Conservation (phyloP, 140 eudicot genomes). For the Senecio squalidus region DNA sequence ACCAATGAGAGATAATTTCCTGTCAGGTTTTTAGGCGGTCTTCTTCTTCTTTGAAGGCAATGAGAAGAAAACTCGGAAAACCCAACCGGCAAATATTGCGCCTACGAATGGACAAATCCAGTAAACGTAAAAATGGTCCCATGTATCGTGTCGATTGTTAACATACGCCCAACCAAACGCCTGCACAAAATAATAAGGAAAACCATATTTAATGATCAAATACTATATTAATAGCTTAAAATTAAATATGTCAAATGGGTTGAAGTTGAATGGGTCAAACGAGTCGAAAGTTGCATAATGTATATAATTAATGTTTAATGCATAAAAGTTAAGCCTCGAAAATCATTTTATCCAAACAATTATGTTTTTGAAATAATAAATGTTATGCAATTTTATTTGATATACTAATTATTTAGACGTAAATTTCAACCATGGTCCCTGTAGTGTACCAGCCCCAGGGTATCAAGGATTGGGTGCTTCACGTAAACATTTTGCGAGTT, state of each 20-base stretch:
- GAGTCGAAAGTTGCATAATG: neutral
- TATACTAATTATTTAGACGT: neutral
- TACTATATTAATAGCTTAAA: neutral
- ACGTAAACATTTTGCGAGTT: too few relatives aligned
- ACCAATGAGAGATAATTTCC: neutral
- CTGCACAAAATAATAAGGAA: conserved; percentile 20
- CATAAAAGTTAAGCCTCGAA: neutral
- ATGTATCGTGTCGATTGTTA: conserved; percentile 47
- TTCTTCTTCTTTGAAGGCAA: conserved; percentile 47
- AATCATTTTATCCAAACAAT: neutral
- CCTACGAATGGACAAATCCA: conserved; percentile 75
- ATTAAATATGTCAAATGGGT: too few relatives aligned
- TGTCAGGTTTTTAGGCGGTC: conserved; percentile 26
- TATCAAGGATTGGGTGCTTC: too few relatives aligned
- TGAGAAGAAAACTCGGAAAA: conserved; percentile 58
- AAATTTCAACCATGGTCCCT: too few relatives aligned
- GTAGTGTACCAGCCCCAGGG: too few relatives aligned
- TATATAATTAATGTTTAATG: neutral
- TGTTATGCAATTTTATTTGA: neutral
- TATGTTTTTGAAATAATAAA: neutral
- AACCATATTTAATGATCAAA: neutral
- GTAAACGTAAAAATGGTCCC: conserved; percentile 75
- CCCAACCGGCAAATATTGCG: conserved; percentile 68
- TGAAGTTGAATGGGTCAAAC: too few relatives aligned
- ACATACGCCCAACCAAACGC: conserved; percentile 78